Evolutionary conservation across 2,329 filamentous ascomycete genomes (phyloP).

Genomic region (Cladosporium sp.): DNA sequence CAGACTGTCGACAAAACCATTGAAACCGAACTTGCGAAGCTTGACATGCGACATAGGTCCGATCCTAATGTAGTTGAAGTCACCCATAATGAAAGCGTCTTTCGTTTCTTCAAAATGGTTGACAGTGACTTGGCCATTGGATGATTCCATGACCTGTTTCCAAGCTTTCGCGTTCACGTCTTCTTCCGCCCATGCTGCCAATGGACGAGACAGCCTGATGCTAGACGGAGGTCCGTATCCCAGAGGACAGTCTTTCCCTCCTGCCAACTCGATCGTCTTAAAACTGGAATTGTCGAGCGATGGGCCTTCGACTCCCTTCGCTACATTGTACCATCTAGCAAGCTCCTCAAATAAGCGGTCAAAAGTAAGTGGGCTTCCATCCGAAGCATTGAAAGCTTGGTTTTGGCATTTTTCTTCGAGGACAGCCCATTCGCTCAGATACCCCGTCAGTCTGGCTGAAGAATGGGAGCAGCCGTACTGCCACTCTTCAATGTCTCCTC

Average conservation of each 20-base stretch:
- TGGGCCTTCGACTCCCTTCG: constrained; percentile 12
- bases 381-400: constrained; percentile 45
- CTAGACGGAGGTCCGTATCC: constrained; percentile 18
- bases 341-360: constrained; percentile 45
- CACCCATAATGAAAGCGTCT: constrained; percentile 31
- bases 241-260: constrained; percentile 16
- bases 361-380: constrained; percentile 43
- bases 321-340: constrained; percentile 38
- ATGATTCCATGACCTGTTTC: constrained; percentile 24
- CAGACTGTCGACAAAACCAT: constrained; percentile 41
- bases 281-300: constrained; percentile 16
- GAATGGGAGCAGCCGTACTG: constrained; percentile 37
- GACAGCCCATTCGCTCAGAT: constrained; percentile 44
- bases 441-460: constrained; percentile 43
- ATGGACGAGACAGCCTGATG: constrained; percentile 14
- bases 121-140: constrained; percentile 8
- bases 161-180: constrained; percentile 42
- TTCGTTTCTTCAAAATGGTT: constrained; percentile 31
- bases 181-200: constrained; percentile 42
- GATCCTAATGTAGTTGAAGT: constrained; percentile 21
- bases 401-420: constrained; percentile 37
- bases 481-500: constrained; percentile 41
- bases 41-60: constrained; percentile 27
- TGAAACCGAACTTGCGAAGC: constrained; percentile 35
- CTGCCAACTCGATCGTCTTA: constrained; percentile 7